Evolutionary conservation across 1,139 yeast genomes (phyloP), one percentile per base, ranked within the genome.

Genomic region (Trichomonascaceae sp.): DNA sequence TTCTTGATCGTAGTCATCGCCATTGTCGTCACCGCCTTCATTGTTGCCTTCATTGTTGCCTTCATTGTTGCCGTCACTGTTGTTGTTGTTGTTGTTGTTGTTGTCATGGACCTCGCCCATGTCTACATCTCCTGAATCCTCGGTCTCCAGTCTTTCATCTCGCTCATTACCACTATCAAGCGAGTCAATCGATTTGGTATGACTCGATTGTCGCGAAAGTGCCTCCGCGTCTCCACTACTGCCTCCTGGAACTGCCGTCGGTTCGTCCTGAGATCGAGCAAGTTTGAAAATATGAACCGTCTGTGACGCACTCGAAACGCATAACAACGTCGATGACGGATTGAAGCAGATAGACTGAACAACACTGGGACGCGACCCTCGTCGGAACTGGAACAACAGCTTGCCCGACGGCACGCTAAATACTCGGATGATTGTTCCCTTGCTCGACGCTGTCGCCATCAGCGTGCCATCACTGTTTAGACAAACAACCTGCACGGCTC

Each of bases 341-440:
- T 92, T 79, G 58, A 89, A 89, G 25, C 76, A 71, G 43, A 89
- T 65, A 2, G 93, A 77, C 50, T 76, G 79, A n/a, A 89, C 84
- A 48, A 69, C 76, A 4, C 97, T 79, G 3, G 94, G 93, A 52
- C 87, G 87, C 1, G 96, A 81, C 1, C 98, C 98, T 51, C 97
- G 68, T 45, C 98, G 67, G 56, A 89, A 89, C 55, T 89, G 97
- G 51, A 74, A 84, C 33, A 87, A 59, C 49, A 87, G 82, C 15
- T 73, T 67, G 0, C 96, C 97, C 0, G 81, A 71, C 17, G 77
- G 79, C 1, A 84, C 84, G n/a, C 77, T 67, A 50, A 89, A 89
- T 2, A 89, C 82, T 38, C 98, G 64, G 2, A 89, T 74, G 30
- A 89, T 84, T 0, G 98, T 89, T 3, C 98, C 98, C 52, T 85